phyloP scores from a whole-genome alignment of 1,284 basidiomycete genomes.

The Coniophora puteana region DNA sequence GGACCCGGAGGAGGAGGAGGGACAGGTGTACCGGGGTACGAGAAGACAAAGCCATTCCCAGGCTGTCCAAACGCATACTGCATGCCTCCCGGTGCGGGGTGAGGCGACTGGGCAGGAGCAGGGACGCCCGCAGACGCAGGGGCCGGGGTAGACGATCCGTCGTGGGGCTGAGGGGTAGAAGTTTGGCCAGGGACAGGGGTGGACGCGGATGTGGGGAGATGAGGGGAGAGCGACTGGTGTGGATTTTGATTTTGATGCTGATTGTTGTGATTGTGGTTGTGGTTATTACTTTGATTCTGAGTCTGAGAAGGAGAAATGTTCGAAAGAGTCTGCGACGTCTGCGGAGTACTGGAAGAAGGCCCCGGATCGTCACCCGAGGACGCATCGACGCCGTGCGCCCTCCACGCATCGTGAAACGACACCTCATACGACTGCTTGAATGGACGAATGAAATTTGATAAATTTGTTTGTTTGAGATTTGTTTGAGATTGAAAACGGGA shows the following conservation, averaged over 20 bases:
- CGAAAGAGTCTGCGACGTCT: slow-evolving; percentile 9
- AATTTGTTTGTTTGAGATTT: no score
- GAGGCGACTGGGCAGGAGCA: slow-evolving; percentile 18
- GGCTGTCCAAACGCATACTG: slow-evolving; percentile 27
- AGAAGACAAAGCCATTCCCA: slow-evolving; percentile 27
- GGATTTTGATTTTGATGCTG: no score
- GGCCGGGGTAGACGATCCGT: slow-evolving; percentile 20
- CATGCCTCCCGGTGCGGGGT: no score
- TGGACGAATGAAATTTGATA: slow-evolving; percentile 17
- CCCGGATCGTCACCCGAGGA: slow-evolving; percentile 17
- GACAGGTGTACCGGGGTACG: slow-evolving; percentile 26
- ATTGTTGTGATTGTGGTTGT: slow-evolving; percentile 16
- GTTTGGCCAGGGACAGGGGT: no score
- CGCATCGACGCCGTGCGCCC: slow-evolving; percentile 41
- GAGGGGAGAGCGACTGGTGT: no score
- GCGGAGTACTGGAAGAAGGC: slow-evolving; percentile 13
- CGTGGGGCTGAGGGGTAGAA: slow-evolving; percentile 17
- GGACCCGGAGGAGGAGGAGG: slow-evolving; percentile 22
- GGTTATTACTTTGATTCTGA: slow-evolving; percentile 14
- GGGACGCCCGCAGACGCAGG: slow-evolving; percentile 15
- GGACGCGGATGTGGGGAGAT: no score
- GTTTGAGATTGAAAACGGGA: no score
- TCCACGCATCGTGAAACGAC: slow-evolving; percentile 57
- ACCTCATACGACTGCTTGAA: slow-evolving; percentile 36
- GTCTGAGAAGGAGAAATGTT: slow-evolving; percentile 6